A percentile compares a stretch with the other conserved stretches of the same genome.
phyloP scores from a whole-genome alignment of 352 stramenopile species.

The Phytophthora gonapodyides region DNA sequence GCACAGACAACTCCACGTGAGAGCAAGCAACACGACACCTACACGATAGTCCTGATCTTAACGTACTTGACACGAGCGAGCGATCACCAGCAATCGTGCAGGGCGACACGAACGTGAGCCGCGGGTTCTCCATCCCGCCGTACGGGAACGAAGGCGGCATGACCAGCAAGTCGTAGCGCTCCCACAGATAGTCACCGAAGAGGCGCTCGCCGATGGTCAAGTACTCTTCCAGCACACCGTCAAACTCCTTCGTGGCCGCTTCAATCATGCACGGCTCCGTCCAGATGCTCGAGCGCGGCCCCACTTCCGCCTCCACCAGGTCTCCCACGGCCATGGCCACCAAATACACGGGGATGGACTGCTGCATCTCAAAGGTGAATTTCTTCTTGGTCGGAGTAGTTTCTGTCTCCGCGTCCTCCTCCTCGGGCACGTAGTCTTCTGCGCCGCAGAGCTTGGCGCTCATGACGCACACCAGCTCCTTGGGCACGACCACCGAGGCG shows the following conservation, averaged over 20 bases:
- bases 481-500: slow-evolving; percentile 90
- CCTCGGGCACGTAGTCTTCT: slow-evolving; percentile 24
- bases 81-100: slow-evolving; percentile 79
- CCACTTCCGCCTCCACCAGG: slow-evolving; percentile 66
- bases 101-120: slow-evolving; percentile 87
- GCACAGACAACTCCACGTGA: background rate
- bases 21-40: background rate
- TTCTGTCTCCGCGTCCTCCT: slow-evolving; percentile 18
- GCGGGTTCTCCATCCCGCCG: slow-evolving; percentile 98
- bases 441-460: slow-evolving; percentile 60
- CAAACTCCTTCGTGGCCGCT: slow-evolving; percentile 71
- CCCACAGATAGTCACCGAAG: slow-evolving; percentile 86
- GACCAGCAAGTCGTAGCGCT: slow-evolving; percentile 83
- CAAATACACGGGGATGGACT: slow-evolving; percentile 86
- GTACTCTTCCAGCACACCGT: slow-evolving; percentile 75
- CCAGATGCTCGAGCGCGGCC: slow-evolving; percentile 77
- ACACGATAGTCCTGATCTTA: background rate
- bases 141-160: slow-evolving; percentile 94
- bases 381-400: slow-evolving; percentile 27
- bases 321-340: slow-evolving; percentile 85
- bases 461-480: slow-evolving; percentile 92
- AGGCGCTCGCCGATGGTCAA: slow-evolving; percentile 71
- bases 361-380: slow-evolving; percentile 80
- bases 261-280: slow-evolving; percentile 86
- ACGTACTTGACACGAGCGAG: slow-evolving; percentile 71